These are phyloP conservation scores for Ustilago esculenta DNA, from an alignment of 1,284 basidiomycete species.

Conservation along the genomic window DNA sequence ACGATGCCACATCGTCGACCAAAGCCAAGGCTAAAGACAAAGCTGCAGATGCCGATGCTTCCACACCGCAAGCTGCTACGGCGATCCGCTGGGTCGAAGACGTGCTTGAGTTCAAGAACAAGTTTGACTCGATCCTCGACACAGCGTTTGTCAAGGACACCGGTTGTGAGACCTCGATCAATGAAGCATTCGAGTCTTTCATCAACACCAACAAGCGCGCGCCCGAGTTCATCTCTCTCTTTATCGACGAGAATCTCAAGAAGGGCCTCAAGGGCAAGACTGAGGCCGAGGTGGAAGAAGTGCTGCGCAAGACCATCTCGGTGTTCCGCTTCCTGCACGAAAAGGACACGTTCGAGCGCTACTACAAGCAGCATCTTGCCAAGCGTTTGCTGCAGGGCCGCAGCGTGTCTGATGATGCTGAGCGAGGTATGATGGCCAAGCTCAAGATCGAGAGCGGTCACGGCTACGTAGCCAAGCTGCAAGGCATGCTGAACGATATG, in stretches of 20 bases:
- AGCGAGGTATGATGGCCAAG: slow-evolving; percentile 96
- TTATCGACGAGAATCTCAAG: slow-evolving; percentile 95
- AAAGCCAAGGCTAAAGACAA: slow-evolving; percentile 30
- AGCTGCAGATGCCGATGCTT: slow-evolving; percentile 18
- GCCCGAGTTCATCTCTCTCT: slow-evolving; percentile 94
- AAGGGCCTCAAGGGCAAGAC: slow-evolving; percentile 96
- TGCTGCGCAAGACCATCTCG: slow-evolving; percentile 93
- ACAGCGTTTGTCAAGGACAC: slow-evolving; percentile 79
- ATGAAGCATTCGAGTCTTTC: slow-evolving; percentile 94
- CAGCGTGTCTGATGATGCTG: slow-evolving; percentile 95
- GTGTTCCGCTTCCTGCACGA: slow-evolving; percentile 94
- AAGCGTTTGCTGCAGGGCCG: slow-evolving; percentile 86
- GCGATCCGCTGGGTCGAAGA: slow-evolving; percentile 96
- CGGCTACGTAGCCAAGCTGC: slow-evolving; percentile 96
- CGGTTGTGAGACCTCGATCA: slow-evolving; percentile 80
- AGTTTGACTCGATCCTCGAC: slow-evolving; percentile 81
- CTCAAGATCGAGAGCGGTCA: slow-evolving; percentile 96
- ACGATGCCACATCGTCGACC: slow-evolving; percentile 2
- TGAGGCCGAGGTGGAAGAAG: slow-evolving; percentile 86
- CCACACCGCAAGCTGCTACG: slow-evolving; percentile 63
- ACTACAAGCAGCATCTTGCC: slow-evolving; percentile 95
- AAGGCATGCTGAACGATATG: slow-evolving; percentile 99
- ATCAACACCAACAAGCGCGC: slow-evolving; percentile 88
- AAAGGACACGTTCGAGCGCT: slow-evolving; percentile 97
- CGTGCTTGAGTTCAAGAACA: slow-evolving; percentile 89